Evolutionary conservation across 2,329 filamentous ascomycete genomes (phyloP).

Genomic region (Microdochium bolleyi): DNA sequence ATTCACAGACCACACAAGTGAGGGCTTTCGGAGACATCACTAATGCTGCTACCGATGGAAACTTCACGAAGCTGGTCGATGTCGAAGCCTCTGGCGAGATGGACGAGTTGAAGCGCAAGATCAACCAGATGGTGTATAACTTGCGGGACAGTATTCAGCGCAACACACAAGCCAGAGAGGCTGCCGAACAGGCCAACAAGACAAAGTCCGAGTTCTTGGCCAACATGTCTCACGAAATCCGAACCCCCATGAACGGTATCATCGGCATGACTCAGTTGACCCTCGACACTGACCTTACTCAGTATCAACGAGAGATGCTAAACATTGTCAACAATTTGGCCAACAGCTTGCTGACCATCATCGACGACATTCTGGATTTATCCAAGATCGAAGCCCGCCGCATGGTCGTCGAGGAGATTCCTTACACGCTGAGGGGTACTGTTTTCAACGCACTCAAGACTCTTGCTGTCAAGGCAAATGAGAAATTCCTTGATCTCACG

Average conservation of each 20-base stretch:
- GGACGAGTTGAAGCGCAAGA: slow-evolving; percentile 98
- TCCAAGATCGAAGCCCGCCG: slow-evolving; percentile 88
- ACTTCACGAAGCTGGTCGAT: slow-evolving; percentile 94
- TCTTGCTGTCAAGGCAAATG: slow-evolving; percentile 92
- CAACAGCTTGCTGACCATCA: slow-evolving; percentile 93
- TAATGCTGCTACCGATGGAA: slow-evolving; percentile 92
- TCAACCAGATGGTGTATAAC: slow-evolving; percentile 98
- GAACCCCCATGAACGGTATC: slow-evolving; percentile 95
- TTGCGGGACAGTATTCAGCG: slow-evolving; percentile 91
- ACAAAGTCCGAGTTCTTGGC: slow-evolving; percentile 98
- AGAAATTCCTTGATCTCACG: slow-evolving; percentile 86
- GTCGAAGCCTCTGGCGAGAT: slow-evolving; percentile 97
- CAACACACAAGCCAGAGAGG: slow-evolving; percentile 91
- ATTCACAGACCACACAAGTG: slow-evolving; percentile 81
- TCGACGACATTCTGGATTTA: slow-evolving; percentile 73
- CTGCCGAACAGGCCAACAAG: slow-evolving; percentile 92
- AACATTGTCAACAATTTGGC: slow-evolving; percentile 97
- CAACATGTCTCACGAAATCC: slow-evolving; percentile 98
- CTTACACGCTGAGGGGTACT: slow-evolving; percentile 86
- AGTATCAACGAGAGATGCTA: slow-evolving; percentile 95
- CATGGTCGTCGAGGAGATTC: slow-evolving; percentile 98
- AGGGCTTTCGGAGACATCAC: slow-evolving; percentile 97
- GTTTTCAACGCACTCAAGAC: slow-evolving; percentile 98
- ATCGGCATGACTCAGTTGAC: slow-evolving; percentile 98
- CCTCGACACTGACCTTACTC: slow-evolving; percentile 86